Conservation (phyloP, 352 stramenopile species). For the Phytopythium helicoides region DNA sequence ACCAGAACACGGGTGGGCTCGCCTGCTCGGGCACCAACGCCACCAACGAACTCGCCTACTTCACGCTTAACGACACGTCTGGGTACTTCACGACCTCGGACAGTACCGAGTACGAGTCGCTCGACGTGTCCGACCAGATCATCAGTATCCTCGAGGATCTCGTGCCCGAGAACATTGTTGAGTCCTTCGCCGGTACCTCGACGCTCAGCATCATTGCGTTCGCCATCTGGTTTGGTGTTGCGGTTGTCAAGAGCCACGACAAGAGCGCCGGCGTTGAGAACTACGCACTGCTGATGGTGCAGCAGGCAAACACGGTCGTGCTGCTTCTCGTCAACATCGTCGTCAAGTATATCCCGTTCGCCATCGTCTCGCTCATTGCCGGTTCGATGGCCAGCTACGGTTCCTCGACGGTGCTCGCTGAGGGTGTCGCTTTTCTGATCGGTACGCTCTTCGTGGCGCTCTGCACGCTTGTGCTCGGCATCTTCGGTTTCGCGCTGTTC, state of each 20-base stretch:
- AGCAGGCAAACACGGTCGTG: constrained; percentile 62
- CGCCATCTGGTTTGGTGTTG: constrained; percentile 61
- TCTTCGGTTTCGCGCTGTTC: constrained; percentile 55
- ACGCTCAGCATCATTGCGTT: constrained; percentile 79
- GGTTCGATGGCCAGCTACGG: constrained; percentile 58
- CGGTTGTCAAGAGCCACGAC: constrained; percentile 60
- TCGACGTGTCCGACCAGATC: constrained; percentile 68
- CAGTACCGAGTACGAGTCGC: constrained; percentile 30
- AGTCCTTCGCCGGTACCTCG: constrained; percentile 47
- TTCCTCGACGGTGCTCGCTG: constrained; percentile 35
- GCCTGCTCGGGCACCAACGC: constrained; percentile 36
- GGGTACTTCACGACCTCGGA: constrained; percentile 31
- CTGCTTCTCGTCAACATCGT: constrained; percentile 74
- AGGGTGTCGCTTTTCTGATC: constrained; percentile 53
- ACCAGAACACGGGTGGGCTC: constrained; percentile 26
- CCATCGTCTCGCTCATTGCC: constrained; percentile 72
- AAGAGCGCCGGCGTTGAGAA: constrained; percentile 46
- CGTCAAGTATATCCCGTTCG: constrained; percentile 59
- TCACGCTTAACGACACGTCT: constrained; percentile 54
- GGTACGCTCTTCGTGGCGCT: constrained; percentile 44
- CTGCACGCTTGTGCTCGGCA: constrained; percentile 39
- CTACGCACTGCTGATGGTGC: constrained; percentile 66
- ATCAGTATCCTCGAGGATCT: constrained; percentile 63
- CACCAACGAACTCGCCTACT: constrained; percentile 25
- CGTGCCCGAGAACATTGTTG: constrained; percentile 72